Evolutionary conservation across 1,284 basidiomycete genomes (phyloP), one percentile per base, ranked within the genome.

Genomic region (Leccinum insigne): DNA sequence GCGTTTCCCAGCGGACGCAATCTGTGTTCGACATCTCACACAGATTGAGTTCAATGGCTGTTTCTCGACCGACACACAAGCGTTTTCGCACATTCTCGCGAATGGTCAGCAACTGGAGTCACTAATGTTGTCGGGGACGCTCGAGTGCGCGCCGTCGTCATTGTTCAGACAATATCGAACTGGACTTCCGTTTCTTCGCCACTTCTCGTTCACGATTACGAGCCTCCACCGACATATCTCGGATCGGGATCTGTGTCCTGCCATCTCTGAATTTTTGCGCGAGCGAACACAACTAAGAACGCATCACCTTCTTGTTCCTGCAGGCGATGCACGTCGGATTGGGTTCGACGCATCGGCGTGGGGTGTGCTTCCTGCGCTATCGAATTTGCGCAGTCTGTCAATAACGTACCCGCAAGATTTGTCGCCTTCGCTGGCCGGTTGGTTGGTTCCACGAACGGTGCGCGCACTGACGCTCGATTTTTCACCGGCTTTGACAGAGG

Each of bases 301-400:
- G 1, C 80, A 91, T 52, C 80, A 83, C 61, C 80, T 90, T 1
- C 80, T 83, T 9, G 82, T 86, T 8, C 81, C 83, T 11, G 56
- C 56, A 10, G 56, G 56, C 21, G 81, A 83, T 58, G 82, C 85
- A 67, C 77, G 79, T 64, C 78, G 81, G 11, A 80, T 88, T 13
- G 89, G 89, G 21, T 90, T 88, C 69, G 87, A 89, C 69, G 87
- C 89, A 0, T 82, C 85, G 0, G 80, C 87, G 5, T 90, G 89
- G 87, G 89, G 89, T 16, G 85, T 90, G 23, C 78, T 91, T 13
- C 89, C 89, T 0, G 81, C 81, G 5, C 74, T 91, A 40, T 77
- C 77, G 8, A 79, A 78, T 16, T 73, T 91, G 63, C 80, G 76
- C 26, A 82, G 80, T 59, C 71, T 91, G 61, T 81, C 80, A 52